Evolutionary conservation across 2,329 filamentous ascomycete genomes (phyloP), one percentile per base, ranked within the genome.

Genomic region (Scedosporium minutisporum): DNA sequence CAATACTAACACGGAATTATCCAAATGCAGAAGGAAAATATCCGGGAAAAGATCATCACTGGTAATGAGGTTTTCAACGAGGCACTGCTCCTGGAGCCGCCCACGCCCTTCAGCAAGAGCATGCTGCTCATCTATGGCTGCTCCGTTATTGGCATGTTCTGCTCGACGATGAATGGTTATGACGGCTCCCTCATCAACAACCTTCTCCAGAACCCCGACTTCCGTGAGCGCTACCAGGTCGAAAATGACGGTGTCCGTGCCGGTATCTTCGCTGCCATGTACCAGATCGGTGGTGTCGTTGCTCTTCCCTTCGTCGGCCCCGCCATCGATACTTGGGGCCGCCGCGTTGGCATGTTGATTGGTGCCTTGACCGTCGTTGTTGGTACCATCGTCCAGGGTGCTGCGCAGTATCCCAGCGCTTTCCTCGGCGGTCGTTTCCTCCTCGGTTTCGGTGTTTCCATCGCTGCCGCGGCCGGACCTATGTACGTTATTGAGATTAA

Each of bases 11-110:
- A 21, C 6, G 29, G 18, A n/a, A 29, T 25, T 29, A 4, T 12
- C 44, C n/a, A 38, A 33, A 18, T 14, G 21, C n/a, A 93, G 0
- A 91, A 96, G 73, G 93, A 93, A 76, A 91, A 91, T 64, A 84
- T 96, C 29, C 81, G 91, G 42, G 90, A 93, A 66, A 82, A 91
- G 58, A 96, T 96, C 65, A 41, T 62, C 61, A 58, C 16, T 10
- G 61, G 61, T 48, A 51, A 62, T 27, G 61, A 62, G 53, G 61
- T 53, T 53, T 62, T 66, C 64, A 93, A 80, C 66, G 79, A 84
- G 70, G 82, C 83, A 23, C 75, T 80, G 70, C 68, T 82, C 68
- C 79, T 80, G 71, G 82, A 84, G 67, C 78, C 80, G 7, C 76
- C 79, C 25, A 71, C 66, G 42, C 71, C 77, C 55, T 79, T 73